These are phyloP conservation scores for Bassia scoparia DNA, from an alignment of 148 eudicot species.

Conservation along the genomic window DNA sequence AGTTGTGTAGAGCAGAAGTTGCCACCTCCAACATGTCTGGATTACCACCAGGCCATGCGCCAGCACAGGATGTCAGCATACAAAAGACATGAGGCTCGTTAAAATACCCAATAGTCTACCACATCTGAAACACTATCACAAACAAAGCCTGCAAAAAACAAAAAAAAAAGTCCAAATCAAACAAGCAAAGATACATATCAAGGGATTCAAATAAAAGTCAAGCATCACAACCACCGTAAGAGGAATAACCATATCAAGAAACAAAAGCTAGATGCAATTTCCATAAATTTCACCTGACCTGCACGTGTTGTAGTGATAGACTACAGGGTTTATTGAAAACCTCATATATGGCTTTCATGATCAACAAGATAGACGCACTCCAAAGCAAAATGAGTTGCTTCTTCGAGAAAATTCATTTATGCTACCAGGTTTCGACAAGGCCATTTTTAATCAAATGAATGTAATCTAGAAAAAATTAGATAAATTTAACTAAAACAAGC, in stretches of 20 bases:
- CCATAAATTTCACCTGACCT: background rate
- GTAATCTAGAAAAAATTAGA: background rate
- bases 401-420: background rate
- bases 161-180: conserved; percentile 10
- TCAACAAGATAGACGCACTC: background rate
- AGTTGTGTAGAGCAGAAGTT: conserved; percentile 88
- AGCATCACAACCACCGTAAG: background rate
- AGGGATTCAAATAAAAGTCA: background rate
- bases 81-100: conserved; percentile 98
- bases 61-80: conserved; percentile 94
- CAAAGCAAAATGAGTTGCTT: background rate
- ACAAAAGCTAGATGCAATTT: background rate
- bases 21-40: conserved; percentile 95
- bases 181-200: background rate
- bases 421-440: background rate
- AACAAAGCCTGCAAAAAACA: conserved; percentile 70
- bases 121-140: conserved; percentile 73
- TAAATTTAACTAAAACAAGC: background rate
- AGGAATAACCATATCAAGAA: background rate
- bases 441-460: background rate
- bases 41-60: conserved; percentile 99
- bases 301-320: background rate
- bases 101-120: conserved; percentile 93
- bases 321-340: background rate
- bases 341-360: too few relatives aligned